A percentile compares a stretch with the other conserved stretches of the same genome.
Evolutionary conservation across 1,284 basidiomycete species (phyloP).

Genomic region (Rhizoctonia solani): DNA sequence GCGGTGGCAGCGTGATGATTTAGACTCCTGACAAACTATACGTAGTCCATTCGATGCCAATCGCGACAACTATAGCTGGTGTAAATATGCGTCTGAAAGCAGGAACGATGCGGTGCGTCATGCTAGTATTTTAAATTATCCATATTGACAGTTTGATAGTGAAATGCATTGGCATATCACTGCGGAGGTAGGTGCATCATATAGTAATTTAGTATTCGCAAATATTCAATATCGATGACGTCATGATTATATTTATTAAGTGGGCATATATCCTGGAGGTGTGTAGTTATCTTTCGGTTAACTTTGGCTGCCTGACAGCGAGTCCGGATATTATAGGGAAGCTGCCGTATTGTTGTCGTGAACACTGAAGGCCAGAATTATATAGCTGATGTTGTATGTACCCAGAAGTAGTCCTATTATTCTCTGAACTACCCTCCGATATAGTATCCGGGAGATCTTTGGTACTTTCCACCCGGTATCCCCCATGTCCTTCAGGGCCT

Average conservation of each 20-base stretch:
- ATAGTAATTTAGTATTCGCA: background rate
- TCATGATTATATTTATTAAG: too few relatives aligned
- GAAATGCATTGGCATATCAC: constrained; percentile 4
- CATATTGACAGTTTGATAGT: constrained; percentile 23
- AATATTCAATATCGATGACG: constrained; percentile 34
- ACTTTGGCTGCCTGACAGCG: background rate
- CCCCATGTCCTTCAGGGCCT: too few relatives aligned
- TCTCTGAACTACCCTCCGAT: constrained; percentile 59
- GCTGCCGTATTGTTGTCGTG: constrained; percentile 63
- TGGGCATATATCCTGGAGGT: constrained; percentile 70
- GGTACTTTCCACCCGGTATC: too few relatives aligned
- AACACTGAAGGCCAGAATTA: too few relatives aligned
- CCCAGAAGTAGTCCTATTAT: constrained; percentile 7
- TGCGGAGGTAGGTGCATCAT: background rate
- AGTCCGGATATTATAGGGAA: constrained; percentile 51
- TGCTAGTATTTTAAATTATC: background rate
- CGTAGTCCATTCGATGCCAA: constrained; percentile 56
- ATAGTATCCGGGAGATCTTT: constrained; percentile 67
- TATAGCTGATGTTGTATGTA: constrained; percentile 58
- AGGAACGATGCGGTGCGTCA: constrained; percentile 55
- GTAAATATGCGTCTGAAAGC: too few relatives aligned
- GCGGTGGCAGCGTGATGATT: constrained; percentile 38
- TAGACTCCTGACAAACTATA: constrained; percentile 45
- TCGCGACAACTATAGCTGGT: constrained; percentile 64
- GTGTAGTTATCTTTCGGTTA: constrained; percentile 15